Base-by-base conservation (phyloP, 176 grass and related monocot species). In the Neostapfia colusana region DNA sequence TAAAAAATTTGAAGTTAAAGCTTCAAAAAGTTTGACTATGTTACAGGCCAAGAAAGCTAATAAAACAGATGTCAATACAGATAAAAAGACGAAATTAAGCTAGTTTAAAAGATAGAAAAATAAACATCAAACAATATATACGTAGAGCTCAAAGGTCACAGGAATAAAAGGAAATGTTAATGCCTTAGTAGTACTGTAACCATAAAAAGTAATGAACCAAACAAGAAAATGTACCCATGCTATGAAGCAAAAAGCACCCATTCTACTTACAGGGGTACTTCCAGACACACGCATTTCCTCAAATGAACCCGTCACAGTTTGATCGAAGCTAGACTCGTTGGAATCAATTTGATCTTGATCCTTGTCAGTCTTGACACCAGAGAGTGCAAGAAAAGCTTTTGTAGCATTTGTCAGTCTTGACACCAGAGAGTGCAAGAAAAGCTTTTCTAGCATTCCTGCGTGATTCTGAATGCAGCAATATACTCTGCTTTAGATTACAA, bases 391-490 rank as follows among this genome's bases (percentile, higher is more conserved):
- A 80, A 98, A 87, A 72, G 95, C 95, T n/a, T n/a, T n/a, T n/a
- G n/a, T n/a, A n/a, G n/a, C n/a, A n/a, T n/a, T 60, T 20, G 34
- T 69, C 89, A 62, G 79, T 74, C 50, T 84, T 87, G 53, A 68
- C 38, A 26, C 89, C 76, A 84, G 95, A 91, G 55, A 98, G 82
- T 26, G 95, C 95, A 65, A 98, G 53, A 80, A 98, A 87, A 72
- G 95, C 95, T 85, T 88, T 98, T 86, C 95, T 91, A 76, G 95
- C 95, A 77, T 86, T 85, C 87, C 95, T 90, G 38, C 87, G 83
- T 81, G 85, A 87, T 90, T 91, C 91, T 97, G 84, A 69, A 85
- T 76, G 56, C 1, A 84, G 14, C 10, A 81, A 51, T 35, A 50
- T 26, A 1, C 26, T 50, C 1, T 10, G 38, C 26, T 59, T 42